These are phyloP conservation scores for Exophiala lecanii-corni DNA, from an alignment of 2,329 filamentous ascomycete species.

Conservation along the genomic window DNA sequence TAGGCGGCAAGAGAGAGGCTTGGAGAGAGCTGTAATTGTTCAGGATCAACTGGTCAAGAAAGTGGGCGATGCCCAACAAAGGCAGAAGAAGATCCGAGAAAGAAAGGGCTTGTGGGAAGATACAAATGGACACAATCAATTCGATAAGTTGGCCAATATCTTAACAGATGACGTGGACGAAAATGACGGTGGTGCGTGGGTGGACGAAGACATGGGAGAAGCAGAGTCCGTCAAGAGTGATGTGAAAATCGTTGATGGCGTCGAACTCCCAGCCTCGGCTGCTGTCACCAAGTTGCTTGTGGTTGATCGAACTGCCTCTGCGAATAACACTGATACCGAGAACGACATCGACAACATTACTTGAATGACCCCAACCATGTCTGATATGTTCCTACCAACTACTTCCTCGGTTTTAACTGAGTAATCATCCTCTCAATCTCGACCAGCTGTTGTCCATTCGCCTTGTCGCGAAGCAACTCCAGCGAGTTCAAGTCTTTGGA, in stretches of 20 bases:
- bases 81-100: constrained; percentile 46
- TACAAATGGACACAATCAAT: constrained; percentile 31
- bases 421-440: constrained; percentile 79
- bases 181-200: constrained; percentile 49
- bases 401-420: constrained; percentile 46
- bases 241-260: constrained; percentile 19
- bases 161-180: constrained; percentile 44
- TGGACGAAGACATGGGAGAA: constrained; percentile 37
- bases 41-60: constrained; percentile 54
- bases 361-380: constrained; percentile 28
- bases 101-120: constrained; percentile 43
- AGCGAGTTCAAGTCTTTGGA: constrained; percentile 73
- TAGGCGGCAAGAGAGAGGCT: constrained; percentile 49
- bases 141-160: constrained; percentile 18
- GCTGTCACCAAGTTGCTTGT: constrained; percentile 29
- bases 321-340: constrained; percentile 19
- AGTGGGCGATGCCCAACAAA: constrained; percentile 47
- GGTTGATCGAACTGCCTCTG: constrained; percentile 26
- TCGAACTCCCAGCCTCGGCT: constrained; percentile 13
- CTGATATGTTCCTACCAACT: constrained; percentile 2
- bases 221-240: constrained; percentile 10
- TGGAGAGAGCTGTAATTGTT: constrained; percentile 53
- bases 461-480: constrained; percentile 67
- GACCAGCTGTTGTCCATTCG: constrained; percentile 62
- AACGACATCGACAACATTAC: constrained; percentile 42